Base-by-base conservation (phyloP, 441 rosid genomes). In the Erodium chrysanthum region DNA sequence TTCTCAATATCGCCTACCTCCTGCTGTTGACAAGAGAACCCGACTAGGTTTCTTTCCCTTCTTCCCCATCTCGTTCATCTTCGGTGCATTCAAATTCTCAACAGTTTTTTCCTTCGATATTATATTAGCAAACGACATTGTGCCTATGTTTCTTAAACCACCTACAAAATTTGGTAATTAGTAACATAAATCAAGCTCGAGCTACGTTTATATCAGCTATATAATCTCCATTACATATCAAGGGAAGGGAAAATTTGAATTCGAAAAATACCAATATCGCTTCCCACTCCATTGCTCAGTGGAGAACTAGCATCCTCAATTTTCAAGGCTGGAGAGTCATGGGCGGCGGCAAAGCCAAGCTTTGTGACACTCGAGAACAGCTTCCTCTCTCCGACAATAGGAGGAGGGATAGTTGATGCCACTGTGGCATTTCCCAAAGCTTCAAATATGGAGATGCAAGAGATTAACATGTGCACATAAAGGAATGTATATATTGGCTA, bases 331-430 rank as follows among this genome's bases (percentile, higher is more conserved):
- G 97, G 97, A 61, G 97, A 93, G 79, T 85, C 93, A 50, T 83
- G 88, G 2, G 79, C 96, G 33, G 97, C 98, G 52, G 97, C 98
- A 66, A 84, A 94, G 74, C 98, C 97, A n/a, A 91, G 91, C 80
- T 88, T 85, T 12, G 98, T 81, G 11, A 94, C 97, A 22, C 79
- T 85, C 48, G 97, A 89, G 84, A 91, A 94, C 67, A 89, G 84
- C 67, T 78, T 75, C 82, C 88, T 88, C 81, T 83, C 93, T 60
- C 86, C 82, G 7, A 74, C 72, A 2, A 74, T 71, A 7, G 77
- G 70, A 20, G 96, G 91, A 61, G 93, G 91, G 77, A 92, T 88
- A 31, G 90, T 78, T 27, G 95, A 84, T 71, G 72, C 17, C 60
- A 72, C 73, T 42, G 84, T 70, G 44, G 90, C 75, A 72, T 73